Conservation (phyloP, 768 basidiomycete species). For the Paxillus rubicundulus region DNA sequence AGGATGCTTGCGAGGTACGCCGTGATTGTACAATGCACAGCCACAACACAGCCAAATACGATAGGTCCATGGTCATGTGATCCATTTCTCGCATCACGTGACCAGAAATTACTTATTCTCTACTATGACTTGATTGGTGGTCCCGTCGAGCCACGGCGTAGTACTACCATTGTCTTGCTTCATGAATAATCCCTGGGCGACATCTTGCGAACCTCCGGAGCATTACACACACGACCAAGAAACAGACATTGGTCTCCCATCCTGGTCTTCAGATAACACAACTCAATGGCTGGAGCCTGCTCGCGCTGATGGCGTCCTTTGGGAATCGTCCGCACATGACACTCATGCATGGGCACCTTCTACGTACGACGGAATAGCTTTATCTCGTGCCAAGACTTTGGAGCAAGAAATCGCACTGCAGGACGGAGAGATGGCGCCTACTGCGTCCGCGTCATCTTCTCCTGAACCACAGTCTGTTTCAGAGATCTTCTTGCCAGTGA, state of each 20-base stretch:
- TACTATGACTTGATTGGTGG: conserved; percentile 1
- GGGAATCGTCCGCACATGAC: conserved; percentile 29
- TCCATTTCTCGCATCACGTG: background rate
- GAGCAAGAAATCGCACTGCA: background rate
- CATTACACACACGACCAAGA: conserved; percentile 40
- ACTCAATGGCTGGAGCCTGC: conserved; percentile 50
- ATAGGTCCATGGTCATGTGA: background rate
- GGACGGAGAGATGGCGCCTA: background rate
- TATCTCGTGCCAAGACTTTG: conserved; percentile 1
- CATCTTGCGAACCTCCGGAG: conserved; percentile 59
- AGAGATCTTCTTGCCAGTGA: background rate
- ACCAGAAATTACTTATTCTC: background rate
- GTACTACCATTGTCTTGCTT: background rate
- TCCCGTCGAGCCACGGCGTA: background rate
- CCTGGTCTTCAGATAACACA: conserved; percentile 50
- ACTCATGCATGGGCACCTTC: conserved; percentile 9
- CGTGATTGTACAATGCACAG: background rate
- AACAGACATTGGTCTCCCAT: conserved; percentile 54
- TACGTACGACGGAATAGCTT: conserved; percentile 10
- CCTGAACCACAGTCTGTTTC: background rate
- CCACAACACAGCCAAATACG: background rate
- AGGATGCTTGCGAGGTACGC: background rate
- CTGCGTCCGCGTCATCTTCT: background rate
- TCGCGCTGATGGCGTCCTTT: conserved; percentile 38
- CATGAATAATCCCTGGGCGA: conserved; percentile 80